A percentile compares a stretch with the other conserved stretches of the same genome.
Evolutionary conservation across 176 grass and related monocot species (phyloP).

Genomic region (Saccharum officinarum): DNA sequence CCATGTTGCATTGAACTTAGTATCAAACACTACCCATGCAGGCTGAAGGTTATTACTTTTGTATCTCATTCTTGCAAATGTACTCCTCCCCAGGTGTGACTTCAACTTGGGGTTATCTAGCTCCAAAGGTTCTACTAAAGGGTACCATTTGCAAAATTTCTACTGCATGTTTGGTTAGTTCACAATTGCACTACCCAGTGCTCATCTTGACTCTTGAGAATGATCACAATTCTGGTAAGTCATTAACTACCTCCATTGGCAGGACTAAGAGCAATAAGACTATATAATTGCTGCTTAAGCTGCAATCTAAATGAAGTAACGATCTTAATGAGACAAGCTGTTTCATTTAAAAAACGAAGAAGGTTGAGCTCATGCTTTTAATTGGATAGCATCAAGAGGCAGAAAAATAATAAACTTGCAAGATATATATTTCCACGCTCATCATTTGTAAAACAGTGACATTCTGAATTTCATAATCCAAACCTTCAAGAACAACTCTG

Average conservation of each 20-base stretch:
- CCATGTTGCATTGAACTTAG: neutral
- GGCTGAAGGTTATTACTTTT: neutral
- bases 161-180: neutral
- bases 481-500: constrained; percentile 73
- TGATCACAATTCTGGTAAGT: neutral
- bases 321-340: neutral
- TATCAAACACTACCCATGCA: neutral
- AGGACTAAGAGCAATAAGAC: neutral
- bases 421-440: neutral
- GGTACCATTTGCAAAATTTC: neutral
- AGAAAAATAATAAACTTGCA: neutral
- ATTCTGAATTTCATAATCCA: constrained; percentile 15
- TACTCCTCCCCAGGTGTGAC: neutral
- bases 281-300: neutral
- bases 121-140: neutral
- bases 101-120: neutral
- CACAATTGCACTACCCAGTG: neutral
- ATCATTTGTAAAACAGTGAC: neutral
- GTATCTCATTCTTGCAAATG: neutral
- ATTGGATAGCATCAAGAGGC: constrained; percentile 8
- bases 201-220: neutral
- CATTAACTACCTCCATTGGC: neutral
- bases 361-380: constrained; percentile 12
- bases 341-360: neutral
- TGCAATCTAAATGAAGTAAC: constrained; percentile 3